These are phyloP conservation scores for Trichoderma simmonsii DNA, from an alignment of 2,329 filamentous ascomycete genomes.

Conservation along the genomic window DNA sequence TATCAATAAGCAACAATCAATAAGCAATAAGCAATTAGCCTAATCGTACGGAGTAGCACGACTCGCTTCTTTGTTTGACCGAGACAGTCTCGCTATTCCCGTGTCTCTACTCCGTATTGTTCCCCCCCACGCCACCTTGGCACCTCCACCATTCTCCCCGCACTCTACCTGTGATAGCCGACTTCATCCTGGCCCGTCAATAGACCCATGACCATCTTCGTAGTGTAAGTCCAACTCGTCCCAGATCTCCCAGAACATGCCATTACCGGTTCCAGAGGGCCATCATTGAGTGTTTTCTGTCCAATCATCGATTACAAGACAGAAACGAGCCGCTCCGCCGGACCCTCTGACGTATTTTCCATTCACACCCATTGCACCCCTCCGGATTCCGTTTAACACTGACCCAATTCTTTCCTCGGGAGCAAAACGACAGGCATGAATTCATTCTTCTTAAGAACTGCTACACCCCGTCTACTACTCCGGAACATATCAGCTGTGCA, in stretches of 20 bases:
- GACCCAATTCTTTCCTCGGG: neutral
- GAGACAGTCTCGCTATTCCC: neutral
- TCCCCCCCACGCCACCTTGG: neutral
- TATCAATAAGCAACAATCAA: neutral
- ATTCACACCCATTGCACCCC: neutral
- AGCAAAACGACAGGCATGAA: neutral
- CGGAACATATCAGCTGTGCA: neutral
- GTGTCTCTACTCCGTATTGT: neutral
- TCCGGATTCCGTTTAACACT: neutral
- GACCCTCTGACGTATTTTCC: neutral
- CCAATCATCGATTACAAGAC: neutral
- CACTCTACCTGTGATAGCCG: neutral
- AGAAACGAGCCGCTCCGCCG: neutral
- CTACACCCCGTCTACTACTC: neutral
- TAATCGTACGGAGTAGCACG: neutral
- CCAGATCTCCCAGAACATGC: neutral
- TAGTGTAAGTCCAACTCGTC: neutral
- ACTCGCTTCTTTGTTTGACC: neutral
- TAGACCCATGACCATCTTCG: neutral
- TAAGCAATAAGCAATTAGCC: neutral
- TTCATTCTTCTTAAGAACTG: neutral
- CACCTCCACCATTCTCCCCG: neutral
- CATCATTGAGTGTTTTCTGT: neutral
- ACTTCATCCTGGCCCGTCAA: neutral
- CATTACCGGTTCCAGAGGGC: neutral